Percentiles rank a stretch among this genome's conserved stretches.
phyloP scores from a whole-genome alignment of 805 yeast species.

The Zygosaccharomyces gambellarensis region DNA sequence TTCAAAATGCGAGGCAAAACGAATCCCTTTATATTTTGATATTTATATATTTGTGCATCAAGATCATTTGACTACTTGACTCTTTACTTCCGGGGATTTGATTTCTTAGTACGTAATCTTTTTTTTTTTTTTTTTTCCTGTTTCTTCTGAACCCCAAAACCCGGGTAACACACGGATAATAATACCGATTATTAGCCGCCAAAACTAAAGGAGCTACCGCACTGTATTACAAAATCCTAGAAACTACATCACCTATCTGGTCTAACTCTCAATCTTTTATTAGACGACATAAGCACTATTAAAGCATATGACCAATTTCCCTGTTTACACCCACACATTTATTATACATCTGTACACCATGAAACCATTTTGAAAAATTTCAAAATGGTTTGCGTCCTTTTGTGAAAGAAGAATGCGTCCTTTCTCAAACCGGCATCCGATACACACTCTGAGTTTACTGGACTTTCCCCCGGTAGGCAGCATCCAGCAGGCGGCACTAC shows the following conservation, averaged over 20 bases:
- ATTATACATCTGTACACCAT: neutral
- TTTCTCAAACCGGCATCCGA: neutral
- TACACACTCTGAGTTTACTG: neutral
- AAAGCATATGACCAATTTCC: neutral
- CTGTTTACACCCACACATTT: neutral
- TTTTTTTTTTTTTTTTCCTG: neutral
- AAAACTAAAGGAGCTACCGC: neutral
- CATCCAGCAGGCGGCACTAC: too few relatives aligned
- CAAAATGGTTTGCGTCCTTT: neutral
- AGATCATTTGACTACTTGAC: neutral
- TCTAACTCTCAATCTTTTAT: too few relatives aligned
- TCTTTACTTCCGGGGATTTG: neutral
- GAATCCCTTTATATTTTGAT: neutral
- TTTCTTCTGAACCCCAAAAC: neutral
- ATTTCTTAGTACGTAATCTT: neutral
- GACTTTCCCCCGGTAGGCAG: neutral
- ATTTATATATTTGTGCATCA: neutral
- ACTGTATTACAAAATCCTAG: neutral
- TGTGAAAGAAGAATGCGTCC: neutral
- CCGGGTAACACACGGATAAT: neutral
- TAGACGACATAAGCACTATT: neutral
- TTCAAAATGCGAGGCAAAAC: neutral
- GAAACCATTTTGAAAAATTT: neutral
- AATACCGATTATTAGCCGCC: neutral
- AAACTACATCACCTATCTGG: too few relatives aligned